Conservation (phyloP, 306 rosid genomes). For the Lathyrus tuberosus region DNA sequence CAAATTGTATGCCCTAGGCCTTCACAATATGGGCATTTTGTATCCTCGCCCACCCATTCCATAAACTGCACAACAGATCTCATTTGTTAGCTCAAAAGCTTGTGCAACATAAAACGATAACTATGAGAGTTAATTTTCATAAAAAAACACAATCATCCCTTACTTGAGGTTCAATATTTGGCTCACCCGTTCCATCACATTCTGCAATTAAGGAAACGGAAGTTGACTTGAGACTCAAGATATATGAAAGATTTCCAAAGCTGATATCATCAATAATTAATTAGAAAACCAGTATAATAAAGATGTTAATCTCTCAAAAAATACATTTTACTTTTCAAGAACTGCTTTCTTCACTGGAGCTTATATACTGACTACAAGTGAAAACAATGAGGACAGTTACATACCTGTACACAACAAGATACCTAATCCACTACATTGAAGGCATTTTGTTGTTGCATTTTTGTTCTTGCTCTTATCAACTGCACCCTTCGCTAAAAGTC, state of each 20-base stretch:
- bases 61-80: conserved; percentile 66
- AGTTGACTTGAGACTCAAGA: conserved; percentile 24
- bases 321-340: conserved; percentile 10
- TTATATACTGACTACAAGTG: conserved; percentile 22
- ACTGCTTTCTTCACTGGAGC: neutral
- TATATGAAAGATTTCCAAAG: conserved; percentile 25
- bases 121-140: neutral
- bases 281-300: neutral
- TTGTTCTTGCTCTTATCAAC: conserved; percentile 46
- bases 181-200: conserved; percentile 92
- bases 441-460: conserved; percentile 55
- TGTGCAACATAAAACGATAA: neutral
- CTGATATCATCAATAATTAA: conserved; percentile 18
- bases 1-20: conserved; percentile 72
- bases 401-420: conserved; percentile 84
- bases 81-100: conserved; percentile 30
- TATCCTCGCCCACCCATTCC: conserved; percentile 83
- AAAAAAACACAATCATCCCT: conserved; percentile 34
- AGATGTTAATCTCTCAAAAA: conserved; percentile 19
- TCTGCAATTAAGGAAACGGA: conserved; percentile 59
- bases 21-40: conserved; percentile 85
- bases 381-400: neutral
- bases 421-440: conserved; percentile 86
- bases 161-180: conserved; percentile 90
- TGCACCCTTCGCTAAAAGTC: conserved; percentile 49